phyloP scores from a whole-genome alignment of 768 basidiomycete genomes.

The Xanthoconium purpureum region DNA sequence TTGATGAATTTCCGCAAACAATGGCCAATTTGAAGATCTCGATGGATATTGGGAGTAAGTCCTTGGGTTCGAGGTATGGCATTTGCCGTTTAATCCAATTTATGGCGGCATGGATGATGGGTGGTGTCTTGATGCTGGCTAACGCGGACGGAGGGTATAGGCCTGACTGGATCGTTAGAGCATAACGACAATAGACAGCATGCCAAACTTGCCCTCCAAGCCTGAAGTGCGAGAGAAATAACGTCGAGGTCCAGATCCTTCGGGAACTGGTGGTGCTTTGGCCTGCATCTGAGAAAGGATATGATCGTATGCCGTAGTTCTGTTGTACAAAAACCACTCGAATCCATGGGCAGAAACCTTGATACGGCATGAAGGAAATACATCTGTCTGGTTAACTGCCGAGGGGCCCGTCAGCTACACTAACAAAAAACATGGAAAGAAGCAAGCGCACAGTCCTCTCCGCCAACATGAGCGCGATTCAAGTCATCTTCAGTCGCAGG shows the following conservation, averaged over 20 bases:
- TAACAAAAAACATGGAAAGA: neutral
- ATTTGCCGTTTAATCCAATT: constrained; percentile 58
- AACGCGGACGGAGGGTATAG: constrained; percentile 27
- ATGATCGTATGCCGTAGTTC: constrained; percentile 83
- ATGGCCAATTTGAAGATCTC: constrained; percentile 77
- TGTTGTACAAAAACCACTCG: constrained; percentile 92
- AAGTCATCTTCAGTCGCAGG: constrained; percentile 77
- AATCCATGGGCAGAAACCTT: constrained; percentile 78
- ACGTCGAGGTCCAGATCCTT: constrained; percentile 34
- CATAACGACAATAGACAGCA: neutral
- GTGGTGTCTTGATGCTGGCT: constrained; percentile 27
- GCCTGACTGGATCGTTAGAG: constrained; percentile 11
- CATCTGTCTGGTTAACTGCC: constrained; percentile 35
- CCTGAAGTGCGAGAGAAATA: constrained; percentile 39
- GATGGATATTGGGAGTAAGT: constrained; percentile 84
- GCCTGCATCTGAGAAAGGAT: constrained; percentile 75
- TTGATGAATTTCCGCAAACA: constrained; percentile 82
- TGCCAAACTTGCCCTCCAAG: constrained; percentile 34
- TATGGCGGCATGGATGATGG: constrained; percentile 40
- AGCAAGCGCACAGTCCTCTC: constrained; percentile 50
- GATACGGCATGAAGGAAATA: constrained; percentile 69
- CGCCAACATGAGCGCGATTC: constrained; percentile 41
- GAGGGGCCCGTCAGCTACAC: constrained; percentile 7
- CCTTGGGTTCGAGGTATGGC: constrained; percentile 73
- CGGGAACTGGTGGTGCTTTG: constrained; percentile 15